Conservation (phyloP, 345 rosid genomes). For the Syzygium aromaticum region DNA sequence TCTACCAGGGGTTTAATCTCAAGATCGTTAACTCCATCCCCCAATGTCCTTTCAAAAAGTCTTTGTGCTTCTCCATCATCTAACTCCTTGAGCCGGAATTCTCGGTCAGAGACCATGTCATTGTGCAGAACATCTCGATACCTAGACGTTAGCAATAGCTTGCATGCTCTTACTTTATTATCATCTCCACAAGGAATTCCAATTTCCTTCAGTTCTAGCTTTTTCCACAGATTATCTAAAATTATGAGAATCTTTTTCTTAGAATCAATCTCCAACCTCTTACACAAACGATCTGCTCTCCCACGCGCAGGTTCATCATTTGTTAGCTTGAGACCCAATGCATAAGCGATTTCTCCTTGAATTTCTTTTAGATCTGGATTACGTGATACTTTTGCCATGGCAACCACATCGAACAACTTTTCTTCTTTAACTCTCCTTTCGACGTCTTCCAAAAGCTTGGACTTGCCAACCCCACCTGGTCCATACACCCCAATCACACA, state of each 20-base stretch:
- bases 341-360: background rate
- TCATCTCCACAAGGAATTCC: background rate
- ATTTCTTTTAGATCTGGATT: fast-evolving
- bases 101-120: fast-evolving
- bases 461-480: background rate
- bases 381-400: fast-evolving
- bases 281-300: fast-evolving
- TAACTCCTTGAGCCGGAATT: fast-evolving
- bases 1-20: fast-evolving
- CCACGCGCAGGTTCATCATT: fast-evolving
- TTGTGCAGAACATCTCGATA: fast-evolving
- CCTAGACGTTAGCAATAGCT: fast-evolving
- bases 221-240: background rate
- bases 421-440: fast-evolving
- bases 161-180: background rate
- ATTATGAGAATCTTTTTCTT: fast-evolving
- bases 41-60: fast-evolving
- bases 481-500: background rate
- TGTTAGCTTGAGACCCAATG: fast-evolving
- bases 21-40: fast-evolving
- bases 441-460: fast-evolving
- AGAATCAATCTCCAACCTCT: background rate
- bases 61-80: fast-evolving
- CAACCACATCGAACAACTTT: background rate
- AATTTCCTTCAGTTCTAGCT: background rate